A percentile compares a stretch with the other conserved stretches of the same genome.
phyloP scores from a whole-genome alignment of 2,329 filamentous ascomycete species.

The Septoria linicola region DNA sequence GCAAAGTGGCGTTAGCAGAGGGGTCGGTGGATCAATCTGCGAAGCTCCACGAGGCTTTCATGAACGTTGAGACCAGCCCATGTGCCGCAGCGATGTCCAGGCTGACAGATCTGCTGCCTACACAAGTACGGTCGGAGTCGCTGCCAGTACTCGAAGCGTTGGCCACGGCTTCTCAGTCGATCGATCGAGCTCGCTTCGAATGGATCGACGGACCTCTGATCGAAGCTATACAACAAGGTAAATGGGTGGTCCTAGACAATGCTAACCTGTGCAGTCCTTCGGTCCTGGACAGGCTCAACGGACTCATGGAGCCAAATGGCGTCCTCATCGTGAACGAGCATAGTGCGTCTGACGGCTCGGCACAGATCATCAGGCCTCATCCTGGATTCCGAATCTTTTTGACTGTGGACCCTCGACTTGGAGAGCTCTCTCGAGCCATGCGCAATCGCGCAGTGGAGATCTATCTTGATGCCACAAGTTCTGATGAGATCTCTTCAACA shows the following conservation, averaged over 20 bases:
- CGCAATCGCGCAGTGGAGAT: slow-evolving; percentile 91
- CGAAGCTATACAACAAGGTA: slow-evolving; percentile 77
- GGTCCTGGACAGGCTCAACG: slow-evolving; percentile 91
- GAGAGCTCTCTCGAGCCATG: slow-evolving; percentile 94
- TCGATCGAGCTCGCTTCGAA: slow-evolving; percentile 80
- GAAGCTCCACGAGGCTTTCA: slow-evolving; percentile 12
- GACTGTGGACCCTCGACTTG: slow-evolving; percentile 87
- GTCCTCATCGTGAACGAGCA: slow-evolving; percentile 91
- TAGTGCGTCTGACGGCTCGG: slow-evolving; percentile 75
- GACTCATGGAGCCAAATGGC: slow-evolving; percentile 85
- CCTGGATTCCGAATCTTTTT: slow-evolving; percentile 87
- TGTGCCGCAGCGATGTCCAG: slow-evolving; percentile 2
- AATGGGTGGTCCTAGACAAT: slow-evolving; percentile 95
- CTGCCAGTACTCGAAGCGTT: slow-evolving; percentile 16
- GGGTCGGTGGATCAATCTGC: slow-evolving; percentile 11
- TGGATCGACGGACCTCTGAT: slow-evolving; percentile 95
- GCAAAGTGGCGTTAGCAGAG: slow-evolving; percentile 20
- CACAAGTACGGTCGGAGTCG: slow-evolving; percentile 8
- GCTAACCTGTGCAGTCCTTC: slow-evolving; percentile 95
- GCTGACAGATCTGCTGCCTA: slow-evolving; percentile 14
- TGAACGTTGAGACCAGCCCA: slow-evolving; percentile 3
- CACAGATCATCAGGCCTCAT: slow-evolving; percentile 77
- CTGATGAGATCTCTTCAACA: slow-evolving; percentile 13
- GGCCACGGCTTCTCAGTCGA: slow-evolving; percentile 34
- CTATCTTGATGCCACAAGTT: slow-evolving; percentile 53